Base-by-base conservation (phyloP, 2,329 filamentous ascomycete species). In the Colletotrichum melonis region DNA sequence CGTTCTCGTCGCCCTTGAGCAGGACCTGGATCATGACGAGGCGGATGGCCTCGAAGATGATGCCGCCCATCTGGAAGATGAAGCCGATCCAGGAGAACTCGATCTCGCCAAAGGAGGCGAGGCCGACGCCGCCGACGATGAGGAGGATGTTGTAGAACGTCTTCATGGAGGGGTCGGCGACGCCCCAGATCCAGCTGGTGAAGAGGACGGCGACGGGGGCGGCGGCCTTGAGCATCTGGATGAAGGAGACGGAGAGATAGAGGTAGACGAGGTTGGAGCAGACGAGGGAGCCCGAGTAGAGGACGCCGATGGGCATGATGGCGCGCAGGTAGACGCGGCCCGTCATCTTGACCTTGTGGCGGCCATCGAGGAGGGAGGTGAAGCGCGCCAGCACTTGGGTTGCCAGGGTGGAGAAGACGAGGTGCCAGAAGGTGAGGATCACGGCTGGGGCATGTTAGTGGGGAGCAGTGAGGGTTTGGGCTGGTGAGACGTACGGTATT, bases 21-120 rank as follows among this genome's bases (percentile, higher is more conserved):
- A 97, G 88, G 73, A 93, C 91, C 84, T 97, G 93, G 70, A 97
- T 94, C 93, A 97, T 94, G 84, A 95, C 92, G 75, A 97, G 86
- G 73, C 94, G 92, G 74, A 94, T 88, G 57, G 94, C 94, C 85
- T 97, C 94, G 79, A 95, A 96, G 63, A 92, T 81, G 76, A 95
- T 94, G 76, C 94, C 94, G 73, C 88, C 92, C 67, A 93, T 81
- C 84, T 97, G 94, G 84, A 89, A 93, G 42, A 92, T 74, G 82
- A 93, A 91, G 59, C 91, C 91, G 54, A 89, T 78, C 84, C 91
- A 84, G 77, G 90, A 90, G 82, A 94, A 94, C 70, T 91, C 86
- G 77, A 94, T 91, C 82, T 94, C 92, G 75, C 92, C 92, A 38
- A 85, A 78, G 72, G 86, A 88, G 46, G 88, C 87, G 28, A 91